Conservation (phyloP, 148 eudicot genomes). For the Nyssa sinensis region DNA sequence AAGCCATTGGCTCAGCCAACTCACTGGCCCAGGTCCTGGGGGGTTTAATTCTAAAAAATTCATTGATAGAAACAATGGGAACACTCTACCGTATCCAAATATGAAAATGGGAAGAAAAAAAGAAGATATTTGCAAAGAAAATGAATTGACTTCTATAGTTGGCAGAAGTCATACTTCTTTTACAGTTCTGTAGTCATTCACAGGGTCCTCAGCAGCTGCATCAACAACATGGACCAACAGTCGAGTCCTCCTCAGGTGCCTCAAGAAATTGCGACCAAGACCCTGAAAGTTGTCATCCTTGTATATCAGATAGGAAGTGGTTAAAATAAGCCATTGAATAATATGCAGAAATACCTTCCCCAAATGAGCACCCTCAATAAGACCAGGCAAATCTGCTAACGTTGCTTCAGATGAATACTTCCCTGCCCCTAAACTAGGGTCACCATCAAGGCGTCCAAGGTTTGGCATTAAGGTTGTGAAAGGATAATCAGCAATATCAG, state of each 20-base stretch:
- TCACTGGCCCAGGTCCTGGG: neutral
- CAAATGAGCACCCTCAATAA: slow-evolving; percentile 92
- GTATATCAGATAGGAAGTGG: slow-evolving; percentile 11
- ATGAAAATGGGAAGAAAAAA: neutral
- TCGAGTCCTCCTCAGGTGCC: slow-evolving; percentile 93
- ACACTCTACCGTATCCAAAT: neutral
- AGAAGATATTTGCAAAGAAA: neutral
- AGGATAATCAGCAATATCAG: slow-evolving; percentile 97
- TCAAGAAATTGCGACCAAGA: slow-evolving; percentile 89
- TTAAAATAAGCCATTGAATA: neutral
- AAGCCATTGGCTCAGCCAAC: neutral
- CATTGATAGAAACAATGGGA: neutral
- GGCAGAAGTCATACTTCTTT: slow-evolving; percentile 65
- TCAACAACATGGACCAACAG: slow-evolving; percentile 94
- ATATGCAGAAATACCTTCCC: slow-evolving; percentile 71
- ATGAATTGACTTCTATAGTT: neutral
- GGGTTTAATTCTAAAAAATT: neutral
- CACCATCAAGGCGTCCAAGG: slow-evolving; percentile 94
- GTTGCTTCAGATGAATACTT: slow-evolving; percentile 87
- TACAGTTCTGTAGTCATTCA: slow-evolving; percentile 77
- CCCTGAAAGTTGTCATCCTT: slow-evolving; percentile 50
- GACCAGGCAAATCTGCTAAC: slow-evolving; percentile 94
- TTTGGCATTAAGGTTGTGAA: slow-evolving; percentile 99
- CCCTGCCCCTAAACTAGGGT: slow-evolving; percentile 82
- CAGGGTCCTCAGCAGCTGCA: slow-evolving; percentile 84